Conservation (phyloP, 1,284 basidiomycete species). For the Ceratobasidium sp. region DNA sequence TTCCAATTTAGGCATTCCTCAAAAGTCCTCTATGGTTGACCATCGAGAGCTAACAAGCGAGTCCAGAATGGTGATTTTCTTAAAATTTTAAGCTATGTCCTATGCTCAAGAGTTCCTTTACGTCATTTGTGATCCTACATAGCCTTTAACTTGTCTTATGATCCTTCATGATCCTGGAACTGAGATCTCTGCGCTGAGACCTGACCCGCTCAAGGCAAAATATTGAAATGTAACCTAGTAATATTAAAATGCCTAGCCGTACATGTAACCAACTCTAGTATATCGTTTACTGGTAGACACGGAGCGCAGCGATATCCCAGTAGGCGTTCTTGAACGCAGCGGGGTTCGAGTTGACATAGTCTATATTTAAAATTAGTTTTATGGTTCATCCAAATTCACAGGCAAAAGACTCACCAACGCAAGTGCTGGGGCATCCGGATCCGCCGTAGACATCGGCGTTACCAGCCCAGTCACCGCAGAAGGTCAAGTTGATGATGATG, state of each 20-base stretch:
- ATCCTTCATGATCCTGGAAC: too few species aligned
- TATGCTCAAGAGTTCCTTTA: too few species aligned
- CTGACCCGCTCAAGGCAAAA: too few species aligned
- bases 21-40: too few species aligned
- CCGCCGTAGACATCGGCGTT: constrained; percentile 32
- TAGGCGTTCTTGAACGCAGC: constrained; percentile 58
- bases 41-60: too few species aligned
- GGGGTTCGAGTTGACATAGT: constrained; percentile 56
- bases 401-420: constrained; percentile 38
- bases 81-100: too few species aligned
- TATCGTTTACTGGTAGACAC: constrained; percentile 51
- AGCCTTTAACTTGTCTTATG: too few species aligned
- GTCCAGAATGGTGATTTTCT: too few species aligned
- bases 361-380: constrained; percentile 8
- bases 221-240: too few species aligned
- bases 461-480: constrained; percentile 56
- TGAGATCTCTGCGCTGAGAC: too few species aligned
- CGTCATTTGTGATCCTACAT: too few species aligned
- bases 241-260: background rate
- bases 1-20: too few species aligned
- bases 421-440: constrained; percentile 45
- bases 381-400: background rate
- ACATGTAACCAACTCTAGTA: background rate
- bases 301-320: constrained; percentile 59
- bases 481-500: constrained; percentile 55